Base-by-base conservation (phyloP, 2,329 filamentous ascomycete species). In the Fusarium hostae region DNA sequence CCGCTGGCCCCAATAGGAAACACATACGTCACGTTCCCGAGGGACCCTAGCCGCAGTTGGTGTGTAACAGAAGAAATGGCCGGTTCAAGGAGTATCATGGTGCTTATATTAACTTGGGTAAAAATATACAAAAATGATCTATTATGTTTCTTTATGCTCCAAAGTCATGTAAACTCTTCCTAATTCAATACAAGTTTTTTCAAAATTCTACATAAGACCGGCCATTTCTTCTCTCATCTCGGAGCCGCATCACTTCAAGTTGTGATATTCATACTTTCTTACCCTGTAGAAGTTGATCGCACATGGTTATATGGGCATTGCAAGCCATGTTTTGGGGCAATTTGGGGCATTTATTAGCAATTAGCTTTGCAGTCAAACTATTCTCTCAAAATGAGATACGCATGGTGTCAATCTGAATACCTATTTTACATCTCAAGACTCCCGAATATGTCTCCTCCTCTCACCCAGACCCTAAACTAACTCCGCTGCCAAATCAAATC, bases 11-110 rank as follows among this genome's bases (percentile, higher is more conserved):
- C 18, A 59, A 51, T 47, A 48, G 69, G 65, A 59, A 70, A 40
- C 7, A 62, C 35, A 37, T 72, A 72, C 69, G 69, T 72, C 69
- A 72, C 69, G 59, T 12, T 52, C 48, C 39, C 43, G 40, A 67
- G 58, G 62, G 58, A 59, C 64, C 68, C 50, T 65, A 57, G 58
- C 67, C 55, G 47, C 52, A 47, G 9, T 30, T n/a, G 44, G 20
- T 16, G 24, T 45, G 26, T n/a, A 5, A 30, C 13, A 9, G 3
- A 22, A n/a, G 26, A 47, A 47, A 30, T 30, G 26, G 20, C 26
- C 26, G 26, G 26, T 9, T 28, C 28, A 15, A 9, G 44, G 20
- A 8, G 9, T 28, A n/a, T 30, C 9, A 24, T 9, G 9, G 15
- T 45, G 43, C 18, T 28, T 28, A 15, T 45, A 45, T 45, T 22